phyloP scores from a whole-genome alignment of 2,329 filamentous ascomycete species.

The Talaromyces sp. region DNA sequence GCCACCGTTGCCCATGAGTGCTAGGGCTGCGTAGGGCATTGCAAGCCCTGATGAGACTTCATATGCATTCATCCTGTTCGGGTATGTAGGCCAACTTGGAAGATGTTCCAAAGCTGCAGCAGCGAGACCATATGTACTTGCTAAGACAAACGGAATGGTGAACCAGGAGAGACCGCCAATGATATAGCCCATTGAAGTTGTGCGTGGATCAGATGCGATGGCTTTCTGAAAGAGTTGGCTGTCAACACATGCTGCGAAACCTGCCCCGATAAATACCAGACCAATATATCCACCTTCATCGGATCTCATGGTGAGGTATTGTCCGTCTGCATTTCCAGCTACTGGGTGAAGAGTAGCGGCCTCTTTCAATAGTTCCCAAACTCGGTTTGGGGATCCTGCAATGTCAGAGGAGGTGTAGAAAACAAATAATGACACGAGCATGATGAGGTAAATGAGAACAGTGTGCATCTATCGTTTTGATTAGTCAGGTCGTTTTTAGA shows the following conservation, averaged over 20 bases:
- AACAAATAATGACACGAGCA: slow-evolving; percentile 37
- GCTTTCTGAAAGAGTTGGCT: slow-evolving; percentile 55
- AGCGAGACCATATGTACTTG: slow-evolving; percentile 47
- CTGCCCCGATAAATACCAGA: neutral
- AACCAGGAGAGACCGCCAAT: slow-evolving; percentile 47
- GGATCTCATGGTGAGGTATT: slow-evolving; percentile 50
- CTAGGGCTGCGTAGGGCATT: slow-evolving; percentile 48
- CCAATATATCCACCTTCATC: slow-evolving; percentile 32
- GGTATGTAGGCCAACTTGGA: slow-evolving; percentile 46
- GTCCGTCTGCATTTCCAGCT: slow-evolving; percentile 47
- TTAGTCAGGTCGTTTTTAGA: too few relatives aligned
- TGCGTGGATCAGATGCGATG: slow-evolving; percentile 48
- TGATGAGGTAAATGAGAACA: slow-evolving; percentile 43
- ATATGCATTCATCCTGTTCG: slow-evolving; percentile 37
- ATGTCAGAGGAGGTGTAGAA: neutral
- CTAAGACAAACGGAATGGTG: slow-evolving; percentile 48
- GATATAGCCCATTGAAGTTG: slow-evolving; percentile 49
- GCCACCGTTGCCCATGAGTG: slow-evolving; percentile 44
- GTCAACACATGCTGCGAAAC: slow-evolving; percentile 38
- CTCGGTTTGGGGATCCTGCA: neutral
- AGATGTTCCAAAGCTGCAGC: slow-evolving; percentile 47
- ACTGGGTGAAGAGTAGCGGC: slow-evolving; percentile 30
- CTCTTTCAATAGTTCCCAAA: neutral
- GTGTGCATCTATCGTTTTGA: slow-evolving; percentile 40
- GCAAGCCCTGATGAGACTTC: slow-evolving; percentile 47